Base-by-base conservation (phyloP, 306 rosid species). In the Cucumis melo region DNA sequence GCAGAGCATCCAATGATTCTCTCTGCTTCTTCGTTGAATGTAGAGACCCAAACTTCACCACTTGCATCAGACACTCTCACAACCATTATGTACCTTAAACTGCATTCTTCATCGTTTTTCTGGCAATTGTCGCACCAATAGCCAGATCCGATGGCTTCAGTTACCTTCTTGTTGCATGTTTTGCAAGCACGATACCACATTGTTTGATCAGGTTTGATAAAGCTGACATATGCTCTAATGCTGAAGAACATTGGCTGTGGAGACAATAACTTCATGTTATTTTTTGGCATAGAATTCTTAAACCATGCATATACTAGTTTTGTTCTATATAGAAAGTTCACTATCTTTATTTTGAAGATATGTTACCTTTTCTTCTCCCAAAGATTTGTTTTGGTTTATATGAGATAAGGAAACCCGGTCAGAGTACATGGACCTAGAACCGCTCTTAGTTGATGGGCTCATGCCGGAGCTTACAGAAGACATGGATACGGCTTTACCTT, bases 171-270 rank as follows among this genome's bases (percentile, higher is more conserved):
- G 81, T 88, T 92, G 83, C 99, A 94, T 27, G 87, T 87, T 83
- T 86, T 89, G 79, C 99, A 94, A 58, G 97, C 97, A 1, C 92
- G 91, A 75, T 94, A 94, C 96, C 93, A 94, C 96, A 92, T 88
- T 50, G 93, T 81, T 80, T 94, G 99, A 10, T 94, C 99, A 74
- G 95, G 89, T 82, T 58, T 92, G 56, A 94, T 85, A 27, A 74
- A 88, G 80, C 91, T 89, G 48, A 94, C 82, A 53, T 82, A 83
- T 11, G 84, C 97, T 86, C 86, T 92, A 11, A 90, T 48, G 72
- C 92, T 92, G 83, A 90, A 94, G 80, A 73, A 81, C 36, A 73
- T 88, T 12, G 99, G 93, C 99, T 91, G 87, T 65, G 29, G 23
- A 85, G 53, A 84, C 29, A 65, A 77, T 1, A 72, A 24, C 60